Evolutionary conservation across 2,329 filamentous ascomycete genomes (phyloP), one percentile per base, ranked within the genome.

Genomic region (Claviceps monticola): DNA sequence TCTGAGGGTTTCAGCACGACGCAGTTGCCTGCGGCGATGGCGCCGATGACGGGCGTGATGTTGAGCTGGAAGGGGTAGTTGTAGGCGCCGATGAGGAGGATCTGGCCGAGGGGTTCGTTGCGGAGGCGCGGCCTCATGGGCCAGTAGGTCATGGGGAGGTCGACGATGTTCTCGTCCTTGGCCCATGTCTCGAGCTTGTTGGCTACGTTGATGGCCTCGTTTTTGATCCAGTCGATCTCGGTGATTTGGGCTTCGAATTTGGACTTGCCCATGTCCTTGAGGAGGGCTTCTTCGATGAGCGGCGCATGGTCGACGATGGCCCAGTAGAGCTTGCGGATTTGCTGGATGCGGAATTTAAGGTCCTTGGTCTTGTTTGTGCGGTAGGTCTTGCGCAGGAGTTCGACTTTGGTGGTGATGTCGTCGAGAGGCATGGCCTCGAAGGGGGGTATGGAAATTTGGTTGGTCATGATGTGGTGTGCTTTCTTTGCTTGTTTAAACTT

Each of bases 271-370:
- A 97, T 71, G 64, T 98, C 93, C 59, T 78, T 74, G 64, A 79
- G 75, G 64, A 88, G 79, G 21, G 91, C 88, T 65, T 88, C 85
- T 58, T 80, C 64, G 55, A 97, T 75, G 59, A 84, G 78, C 46
- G 80, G 73, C 52, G 82, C 76, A 65, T 87, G 83, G 73, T 97
- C 91, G 57, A 82, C 82, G 58, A 96, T 67, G 7, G 79, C 89
- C 93, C 93, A 97, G 74, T 95, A 97, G 52, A 97, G 82, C 76
- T 89, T 91, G 60, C 90, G 85, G 55, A 98, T 80, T 75, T 97
- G 93, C 51, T 80, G 75, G 56, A 90, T 74, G 56, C 93, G 83
- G 72, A 85, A 97, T 61, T 87, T 78, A 55, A 96, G 65, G 51
- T 87, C 78, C 64, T 88, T 88, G 44, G 90, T 96, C 70, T 84